These are phyloP conservation scores for Amylocystis lapponica DNA, from an alignment of 768 basidiomycete species.

Conservation along the genomic window DNA sequence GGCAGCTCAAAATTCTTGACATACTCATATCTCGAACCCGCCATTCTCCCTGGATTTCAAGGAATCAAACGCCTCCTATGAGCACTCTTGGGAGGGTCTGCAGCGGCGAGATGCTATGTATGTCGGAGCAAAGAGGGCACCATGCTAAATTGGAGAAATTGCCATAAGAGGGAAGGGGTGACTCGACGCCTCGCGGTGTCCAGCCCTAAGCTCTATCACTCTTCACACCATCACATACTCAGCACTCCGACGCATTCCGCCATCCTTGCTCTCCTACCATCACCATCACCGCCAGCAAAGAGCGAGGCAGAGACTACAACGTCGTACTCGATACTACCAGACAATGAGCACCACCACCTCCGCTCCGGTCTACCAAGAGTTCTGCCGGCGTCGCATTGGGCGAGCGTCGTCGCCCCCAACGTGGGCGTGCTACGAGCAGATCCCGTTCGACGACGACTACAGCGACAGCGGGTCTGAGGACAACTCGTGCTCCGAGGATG, in stretches of 20 bases:
- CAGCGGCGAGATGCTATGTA: too few relatives aligned
- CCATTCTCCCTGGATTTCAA: too few relatives aligned
- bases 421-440: conserved; percentile 90
- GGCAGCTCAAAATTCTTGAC: conserved; percentile 87
- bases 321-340: too few relatives aligned
- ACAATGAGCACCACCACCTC: conserved; percentile 17
- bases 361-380: conserved; percentile 28
- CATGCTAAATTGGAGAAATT: too few relatives aligned
- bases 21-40: conserved; percentile 88
- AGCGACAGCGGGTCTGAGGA: conserved; percentile 50
- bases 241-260: conserved; percentile 13
- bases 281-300: conserved; percentile 13
- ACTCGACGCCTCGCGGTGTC: conserved; percentile 19
- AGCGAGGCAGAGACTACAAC: conserved; percentile 2
- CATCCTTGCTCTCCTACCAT: conserved; percentile 14
- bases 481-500: conserved; percentile 70
- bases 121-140: too few relatives aligned
- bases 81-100: too few relatives aligned
- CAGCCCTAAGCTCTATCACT: conserved; percentile 18
- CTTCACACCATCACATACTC: conserved; percentile 11
- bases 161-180: conserved; percentile 12
- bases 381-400: conserved; percentile 68
- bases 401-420: conserved; percentile 80
- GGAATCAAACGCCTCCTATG: too few relatives aligned
- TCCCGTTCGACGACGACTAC: conserved; percentile 61